Base-by-base conservation (phyloP, 768 basidiomycete species). In the Obba rivulosa region DNA sequence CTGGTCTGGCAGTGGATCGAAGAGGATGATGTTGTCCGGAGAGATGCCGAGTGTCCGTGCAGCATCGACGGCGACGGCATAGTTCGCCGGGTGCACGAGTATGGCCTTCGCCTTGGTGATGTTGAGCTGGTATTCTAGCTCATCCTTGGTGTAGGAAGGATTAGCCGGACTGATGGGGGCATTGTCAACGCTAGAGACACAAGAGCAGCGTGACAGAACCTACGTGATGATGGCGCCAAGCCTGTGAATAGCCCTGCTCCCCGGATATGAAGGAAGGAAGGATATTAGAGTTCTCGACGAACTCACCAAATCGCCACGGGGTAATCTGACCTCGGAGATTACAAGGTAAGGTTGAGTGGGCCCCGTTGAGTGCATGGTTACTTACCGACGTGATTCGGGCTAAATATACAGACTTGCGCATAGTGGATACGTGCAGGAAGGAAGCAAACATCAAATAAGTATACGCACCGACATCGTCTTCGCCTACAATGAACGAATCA, bases 341-440 rank as follows among this genome's bases (percentile, higher is more conserved):
- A 44, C 17, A 17, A 9, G 11, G 14, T 21, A 11, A 16, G 8
- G 8, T 11, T 28, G 18, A 41, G 5, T 34, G 31, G 10, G 18
- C 23, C 37, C 14, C 21, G 16, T 8, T 16, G 20, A 39, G 24
- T 11, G 4, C 14, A 7, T 18, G 20, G 20, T 13, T 84, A 51
- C 50, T 31, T 23, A 51, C 50, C 45, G 14, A 51, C 28, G 34
- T 46, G 44, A 21, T 51, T 51, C 13, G 80, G 73, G 53, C 83
- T 81, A 62, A 80, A 85, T 34, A 86, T 62, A 46, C 83, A 68
- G 13, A 83, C 85, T 85, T 52, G 18, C 34, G 10, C 11, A 20
- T 18, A 22, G 21, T 34, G 20, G 34, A 13, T 31, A 31, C 7
- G 28, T 13, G 28, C 28, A 31, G 28, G n/a, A n/a, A 31, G 28